These are phyloP conservation scores for Geosmithia flava DNA, from an alignment of 2,329 filamentous ascomycete genomes.

Conservation along the genomic window DNA sequence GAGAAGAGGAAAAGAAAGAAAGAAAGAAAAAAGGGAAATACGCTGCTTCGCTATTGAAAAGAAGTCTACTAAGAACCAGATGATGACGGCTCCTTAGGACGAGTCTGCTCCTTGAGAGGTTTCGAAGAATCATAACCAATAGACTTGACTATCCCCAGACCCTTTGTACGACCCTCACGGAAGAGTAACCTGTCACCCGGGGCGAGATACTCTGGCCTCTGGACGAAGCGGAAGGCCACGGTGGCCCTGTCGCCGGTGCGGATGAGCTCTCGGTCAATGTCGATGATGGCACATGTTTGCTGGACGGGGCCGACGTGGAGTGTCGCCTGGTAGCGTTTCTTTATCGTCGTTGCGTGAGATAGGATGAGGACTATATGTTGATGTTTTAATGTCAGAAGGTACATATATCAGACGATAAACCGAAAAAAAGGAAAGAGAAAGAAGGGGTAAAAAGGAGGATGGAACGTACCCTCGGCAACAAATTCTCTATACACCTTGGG, in stretches of 20 bases:
- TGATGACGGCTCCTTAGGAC: not conserved
- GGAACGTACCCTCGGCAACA: conserved; percentile 53
- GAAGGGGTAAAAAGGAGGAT: not conserved
- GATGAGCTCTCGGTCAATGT: conserved; percentile 92
- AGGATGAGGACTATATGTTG: conserved; percentile 63
- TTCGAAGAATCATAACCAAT: conserved; percentile 68
- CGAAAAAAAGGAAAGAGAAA: not conserved
- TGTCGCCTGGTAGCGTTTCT: conserved; percentile 96
- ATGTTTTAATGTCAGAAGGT: not conserved
- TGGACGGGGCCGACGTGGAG: conserved; percentile 89
- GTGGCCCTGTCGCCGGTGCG: conserved; percentile 87
- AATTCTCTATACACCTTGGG: conserved; percentile 67
- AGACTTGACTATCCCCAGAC: conserved; percentile 83
- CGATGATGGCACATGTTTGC: conserved; percentile 94
- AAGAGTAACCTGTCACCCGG: conserved; percentile 86
- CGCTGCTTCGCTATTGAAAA: too few relatives aligned
- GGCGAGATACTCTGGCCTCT: conserved; percentile 82
- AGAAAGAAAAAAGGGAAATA: too few relatives aligned
- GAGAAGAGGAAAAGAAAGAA: too few relatives aligned
- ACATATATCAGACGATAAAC: too few relatives aligned
- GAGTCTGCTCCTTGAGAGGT: conserved; percentile 18
- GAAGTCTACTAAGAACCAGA: too few relatives aligned
- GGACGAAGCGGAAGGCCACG: conserved; percentile 90
- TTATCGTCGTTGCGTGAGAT: conserved; percentile 93
- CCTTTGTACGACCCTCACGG: conserved; percentile 89